Evolutionary conservation across 78 protist species (phyloP).

Genomic region (Polysphondylium violaceum): DNA sequence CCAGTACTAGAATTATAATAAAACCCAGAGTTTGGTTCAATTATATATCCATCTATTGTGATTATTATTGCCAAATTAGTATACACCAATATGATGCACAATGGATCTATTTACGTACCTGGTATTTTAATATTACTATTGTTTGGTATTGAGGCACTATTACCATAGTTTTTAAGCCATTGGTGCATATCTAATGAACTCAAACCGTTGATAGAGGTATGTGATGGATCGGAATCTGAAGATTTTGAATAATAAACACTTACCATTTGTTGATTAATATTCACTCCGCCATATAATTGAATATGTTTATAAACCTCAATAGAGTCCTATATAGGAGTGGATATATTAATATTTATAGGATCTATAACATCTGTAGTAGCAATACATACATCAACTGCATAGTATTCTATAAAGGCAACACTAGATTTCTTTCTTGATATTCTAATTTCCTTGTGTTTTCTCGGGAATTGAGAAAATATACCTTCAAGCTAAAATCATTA

Average conservation of each 20-base stretch:
- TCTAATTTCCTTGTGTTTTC: conserved; percentile 6
- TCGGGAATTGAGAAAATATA: neutral
- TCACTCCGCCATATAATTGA: no score
- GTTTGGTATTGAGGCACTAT: neutral
- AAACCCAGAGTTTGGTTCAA: conserved; percentile 31
- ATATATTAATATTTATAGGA: neutral
- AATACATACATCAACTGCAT: conserved; percentile 9
- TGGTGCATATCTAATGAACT: conserved; percentile 16
- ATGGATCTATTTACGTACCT: neutral
- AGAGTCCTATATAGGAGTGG: neutral
- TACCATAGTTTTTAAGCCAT: conserved; percentile 47
- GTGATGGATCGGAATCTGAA: conserved; percentile 14
- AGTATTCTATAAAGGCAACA: conserved; percentile 56
- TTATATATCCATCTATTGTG: conserved; percentile 36
- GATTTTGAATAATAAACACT: conserved; percentile 10
- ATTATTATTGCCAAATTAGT: neutral
- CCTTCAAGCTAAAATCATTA: conserved; percentile 7
- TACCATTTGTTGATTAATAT: neutral
- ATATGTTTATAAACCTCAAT: neutral
- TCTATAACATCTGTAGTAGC: neutral
- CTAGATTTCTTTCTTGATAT: conserved; percentile 11
- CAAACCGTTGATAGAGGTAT: no score
- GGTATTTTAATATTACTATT: neutral
- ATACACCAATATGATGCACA: neutral
- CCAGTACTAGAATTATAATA: conserved; percentile 34